Evolutionary conservation across 2,329 filamentous ascomycete species (phyloP), one percentile per base, ranked within the genome.

Genomic region (Geosmithia flava): DNA sequence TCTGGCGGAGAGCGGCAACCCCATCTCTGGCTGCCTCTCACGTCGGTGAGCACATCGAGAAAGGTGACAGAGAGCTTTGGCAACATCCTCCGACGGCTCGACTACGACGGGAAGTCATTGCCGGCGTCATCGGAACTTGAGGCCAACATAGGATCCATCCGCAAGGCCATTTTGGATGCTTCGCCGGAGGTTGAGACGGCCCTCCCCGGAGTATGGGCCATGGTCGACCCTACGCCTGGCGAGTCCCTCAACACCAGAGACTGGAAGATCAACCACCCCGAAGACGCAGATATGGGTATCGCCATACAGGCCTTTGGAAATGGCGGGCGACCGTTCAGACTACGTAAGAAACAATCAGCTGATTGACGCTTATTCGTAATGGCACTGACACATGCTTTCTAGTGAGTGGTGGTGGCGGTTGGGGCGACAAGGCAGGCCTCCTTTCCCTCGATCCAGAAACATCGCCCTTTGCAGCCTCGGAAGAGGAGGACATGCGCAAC

Each of bases 381-480:
- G 23, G 8, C 8, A 27, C 23, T 27, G 23, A 27, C 23, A 8
- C 23, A 27, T 27, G 23, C 23, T 6, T 37, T 17, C 15, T 42
- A 74, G 77, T 90, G 53, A 89, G 85, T 56, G 87, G 87, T 4
- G 87, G 87, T 44, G 87, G 87, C 42, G 87, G 87, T 19, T 94
- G 87, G 87, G 87, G 87, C 16, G 70, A 76, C 49, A 93, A 91
- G 61, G 80, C 84, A 56, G 87, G 87, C 1, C 68, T 94, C 0
- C 67, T 94, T 3, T 87, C 87, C 6, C 71, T 94, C 3, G 87
- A 93, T 57, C 85, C 87, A 3, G 75, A 87, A 53, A 73, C 69
- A 16, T 69, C 62, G 19, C 76, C 77, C 55, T 66, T 67, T 17
- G 59, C 69, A 7, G 47, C 61, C 0, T 60, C 65, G 1, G 70